These are phyloP conservation scores for barrel medic (Medicago truncatula) DNA, from an alignment of 306 rosid genomes.

Conservation along the genomic window MtrunA17r5.0-ANR NC_053049.1:47044501-47045000, in stretches of 20 bases:
- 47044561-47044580: too few species aligned
- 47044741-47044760: conserved; percentile 84
- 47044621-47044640: background rate
- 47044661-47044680: conserved; percentile 3
- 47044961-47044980: conserved; percentile 76
- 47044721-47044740: conserved; percentile 85
- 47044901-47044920: conserved; percentile 80
- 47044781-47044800: conserved; percentile 76
- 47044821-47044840: conserved; percentile 97
- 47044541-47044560: too few species aligned
- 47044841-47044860: conserved; percentile 99
- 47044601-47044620: background rate
- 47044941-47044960: conserved; percentile 68
- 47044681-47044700: conserved; percentile 2
- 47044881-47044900: conserved; percentile 88
- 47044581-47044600: too few species aligned
- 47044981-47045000: conserved; percentile 70
- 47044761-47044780: conserved; percentile 90
- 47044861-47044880: conserved; percentile 83
- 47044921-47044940: conserved; percentile 76
- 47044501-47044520: too few species aligned
- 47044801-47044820: conserved; percentile 92
- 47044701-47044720: conserved; percentile 4
- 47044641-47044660: background rate
- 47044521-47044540: too few species aligned